Percentiles rank a stretch among this genome's conserved stretches.
Conservation (phyloP, 208 protist genomes). For the Trypanosomatidae sp. region DNA sequence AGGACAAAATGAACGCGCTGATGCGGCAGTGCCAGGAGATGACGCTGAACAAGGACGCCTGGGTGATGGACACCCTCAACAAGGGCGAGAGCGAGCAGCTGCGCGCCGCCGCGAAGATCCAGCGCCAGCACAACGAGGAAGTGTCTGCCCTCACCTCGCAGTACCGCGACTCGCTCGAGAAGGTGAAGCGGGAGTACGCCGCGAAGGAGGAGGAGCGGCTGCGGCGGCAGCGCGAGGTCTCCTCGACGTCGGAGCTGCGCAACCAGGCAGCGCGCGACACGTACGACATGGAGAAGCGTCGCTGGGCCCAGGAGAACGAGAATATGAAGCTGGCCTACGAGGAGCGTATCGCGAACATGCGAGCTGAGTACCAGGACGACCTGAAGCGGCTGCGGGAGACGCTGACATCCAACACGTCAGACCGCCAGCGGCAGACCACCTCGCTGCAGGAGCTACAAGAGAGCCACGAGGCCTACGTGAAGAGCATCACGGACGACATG, state of each 20-base stretch:
- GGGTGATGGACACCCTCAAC: slow-evolving; percentile 23
- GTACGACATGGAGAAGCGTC: slow-evolving; percentile 38
- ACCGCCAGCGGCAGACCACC: too few relatives aligned
- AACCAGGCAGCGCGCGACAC: slow-evolving; percentile 24
- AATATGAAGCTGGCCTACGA: slow-evolving; percentile 39
- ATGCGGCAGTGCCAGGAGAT: slow-evolving; percentile 17
- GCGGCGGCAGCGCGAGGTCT: slow-evolving; percentile 6
- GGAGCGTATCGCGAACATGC: too few relatives aligned
- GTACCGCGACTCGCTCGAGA: slow-evolving; percentile 23
- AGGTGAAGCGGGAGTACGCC: slow-evolving; percentile 19
- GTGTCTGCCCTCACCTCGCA: slow-evolving; percentile 19
- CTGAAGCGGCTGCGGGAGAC: slow-evolving; percentile 33
- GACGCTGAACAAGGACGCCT: slow-evolving; percentile 18
- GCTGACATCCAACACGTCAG: too few relatives aligned
- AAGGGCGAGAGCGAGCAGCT: slow-evolving; percentile 23
- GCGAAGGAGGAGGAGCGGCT: slow-evolving; percentile 6
- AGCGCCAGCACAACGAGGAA: slow-evolving; percentile 28
- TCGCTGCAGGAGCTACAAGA: slow-evolving; percentile 45
- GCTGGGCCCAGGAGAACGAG: slow-evolving; percentile 25
- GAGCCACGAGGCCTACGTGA: slow-evolving; percentile 22
- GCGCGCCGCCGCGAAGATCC: slow-evolving; percentile 23
- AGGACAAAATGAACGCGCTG: slow-evolving; percentile 23
- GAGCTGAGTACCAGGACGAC: slow-evolving; percentile 36
- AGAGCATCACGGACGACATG: slow-evolving; percentile 14
- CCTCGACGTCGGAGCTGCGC: slow-evolving; percentile 26